Conservation (phyloP, 78 protist genomes). For the Bigelowiella natans region DNA sequence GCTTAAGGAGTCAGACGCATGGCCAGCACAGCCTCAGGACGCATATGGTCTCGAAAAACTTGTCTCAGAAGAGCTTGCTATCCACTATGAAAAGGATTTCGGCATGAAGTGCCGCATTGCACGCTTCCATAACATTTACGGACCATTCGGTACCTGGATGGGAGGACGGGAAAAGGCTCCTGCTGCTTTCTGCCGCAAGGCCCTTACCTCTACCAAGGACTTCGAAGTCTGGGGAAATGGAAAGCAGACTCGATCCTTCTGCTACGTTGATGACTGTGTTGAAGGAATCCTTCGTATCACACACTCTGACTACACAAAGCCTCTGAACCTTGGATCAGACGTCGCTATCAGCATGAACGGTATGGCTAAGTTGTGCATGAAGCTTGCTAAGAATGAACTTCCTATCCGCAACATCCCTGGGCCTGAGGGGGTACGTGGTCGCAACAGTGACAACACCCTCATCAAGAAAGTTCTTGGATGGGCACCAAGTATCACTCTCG, state of each 20-base stretch:
- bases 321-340: constrained; percentile 63
- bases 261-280: constrained; percentile 58
- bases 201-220: background rate
- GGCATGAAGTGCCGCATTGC: constrained; percentile 23
- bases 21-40: constrained; percentile 74
- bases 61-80: constrained; percentile 49
- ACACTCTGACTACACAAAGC: constrained; percentile 45
- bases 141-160: constrained; percentile 66
- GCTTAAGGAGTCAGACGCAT: constrained; percentile 59
- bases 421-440: constrained; percentile 76
- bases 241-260: constrained; percentile 64
- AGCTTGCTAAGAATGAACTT: constrained; percentile 1
- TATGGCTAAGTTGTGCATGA: constrained; percentile 47
- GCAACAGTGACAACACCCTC: constrained; percentile 61
- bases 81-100: constrained; percentile 46
- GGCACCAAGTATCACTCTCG: constrained; percentile 45
- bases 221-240: constrained; percentile 82
- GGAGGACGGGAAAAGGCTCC: constrained; percentile 83
- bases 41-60: constrained; percentile 76
- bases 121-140: constrained; percentile 79
- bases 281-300: constrained; percentile 38
- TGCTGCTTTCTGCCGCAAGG: constrained; percentile 73
- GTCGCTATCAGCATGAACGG: constrained; percentile 48
- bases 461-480: constrained; percentile 59
- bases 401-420: constrained; percentile 58